Evolutionary conservation across 2,329 filamentous ascomycete genomes (phyloP).

Genomic region (Amesomyces nigricolor): DNA sequence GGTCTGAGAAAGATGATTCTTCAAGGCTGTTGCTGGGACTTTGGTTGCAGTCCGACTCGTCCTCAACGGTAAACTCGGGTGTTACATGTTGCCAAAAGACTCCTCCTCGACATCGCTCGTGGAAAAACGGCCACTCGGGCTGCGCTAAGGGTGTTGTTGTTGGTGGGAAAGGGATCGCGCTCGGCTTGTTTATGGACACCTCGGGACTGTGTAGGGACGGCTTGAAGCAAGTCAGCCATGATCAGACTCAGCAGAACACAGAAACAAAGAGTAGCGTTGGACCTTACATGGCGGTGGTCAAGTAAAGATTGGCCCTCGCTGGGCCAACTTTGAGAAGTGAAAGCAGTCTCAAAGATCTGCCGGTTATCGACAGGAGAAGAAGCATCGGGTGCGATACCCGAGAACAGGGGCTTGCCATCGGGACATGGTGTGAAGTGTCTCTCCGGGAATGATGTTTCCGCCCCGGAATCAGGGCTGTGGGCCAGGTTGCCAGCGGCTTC

Average conservation of each 20-base stretch:
- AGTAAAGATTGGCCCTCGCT: conserved; percentile 2
- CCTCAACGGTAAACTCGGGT: conserved; percentile 14
- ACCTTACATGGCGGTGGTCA: conserved; percentile 16
- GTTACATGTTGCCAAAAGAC: conserved; percentile 16
- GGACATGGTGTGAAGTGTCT: conserved; percentile 16
- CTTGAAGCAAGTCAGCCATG: not conserved
- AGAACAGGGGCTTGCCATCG: conserved; percentile 7
- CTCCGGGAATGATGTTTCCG: conserved; percentile 25
- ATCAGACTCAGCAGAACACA: not conserved
- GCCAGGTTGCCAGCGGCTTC: conserved; percentile 2
- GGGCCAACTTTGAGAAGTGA: conserved; percentile 16
- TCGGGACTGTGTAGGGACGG: not conserved
- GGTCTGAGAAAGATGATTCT: conserved; percentile 4
- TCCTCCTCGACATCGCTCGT: conserved; percentile 1
- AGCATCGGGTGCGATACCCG: conserved; percentile 6
- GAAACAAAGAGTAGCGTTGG: not conserved
- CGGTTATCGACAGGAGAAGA: conserved; percentile 8
- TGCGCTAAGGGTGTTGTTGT: conserved; percentile 5
- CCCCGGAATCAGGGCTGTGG: conserved; percentile 13
- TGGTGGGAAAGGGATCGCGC: conserved; percentile 3
- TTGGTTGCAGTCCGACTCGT: conserved; percentile 24
- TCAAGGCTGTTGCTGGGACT: conserved; percentile 19
- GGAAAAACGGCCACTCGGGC: conserved; percentile 17
- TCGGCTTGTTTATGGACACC: not conserved
- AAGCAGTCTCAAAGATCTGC: conserved; percentile 8